Evolutionary conservation across 2,329 filamentous ascomycete genomes (phyloP).

Genomic region (Nothopassalora personata): DNA sequence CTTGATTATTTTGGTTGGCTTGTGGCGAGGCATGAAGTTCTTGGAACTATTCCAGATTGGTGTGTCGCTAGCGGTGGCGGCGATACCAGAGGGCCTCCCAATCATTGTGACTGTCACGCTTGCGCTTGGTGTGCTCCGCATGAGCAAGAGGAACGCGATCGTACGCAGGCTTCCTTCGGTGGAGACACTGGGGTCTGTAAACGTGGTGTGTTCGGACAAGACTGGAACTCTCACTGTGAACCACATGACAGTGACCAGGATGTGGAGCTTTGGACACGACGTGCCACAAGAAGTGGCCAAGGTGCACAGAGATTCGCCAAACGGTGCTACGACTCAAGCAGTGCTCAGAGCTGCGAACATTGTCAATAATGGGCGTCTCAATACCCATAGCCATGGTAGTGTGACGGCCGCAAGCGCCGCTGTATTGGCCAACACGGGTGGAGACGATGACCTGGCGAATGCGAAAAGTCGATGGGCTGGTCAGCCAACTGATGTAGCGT

Average conservation of each 20-base stretch:
- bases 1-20: conserved; percentile 84
- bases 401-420: conserved; percentile 64
- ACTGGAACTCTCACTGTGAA: conserved; percentile 95
- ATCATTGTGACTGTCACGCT: conserved; percentile 98
- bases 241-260: conserved; percentile 94
- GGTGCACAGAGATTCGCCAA: conserved; percentile 49
- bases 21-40: conserved; percentile 81
- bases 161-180: conserved; percentile 94
- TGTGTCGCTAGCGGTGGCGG: conserved; percentile 90
- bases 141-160: conserved; percentile 93
- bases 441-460: conserved; percentile 51
- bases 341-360: conserved; percentile 92
- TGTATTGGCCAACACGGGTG: conserved; percentile 78
- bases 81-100: conserved; percentile 90
- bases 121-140: conserved; percentile 87
- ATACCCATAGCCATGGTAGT: conserved; percentile 54
- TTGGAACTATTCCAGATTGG: conserved; percentile 97
- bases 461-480: conserved; percentile 88
- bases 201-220: conserved; percentile 99
- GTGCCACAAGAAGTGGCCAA: conserved; percentile 50
- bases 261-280: conserved; percentile 82
- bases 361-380: conserved; percentile 85
- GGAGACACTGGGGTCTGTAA: conserved; percentile 95
- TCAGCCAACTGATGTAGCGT: conserved; percentile 95
- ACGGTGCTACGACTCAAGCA: conserved; percentile 68